A percentile compares a stretch with the other conserved stretches of the same genome.
These are phyloP conservation scores for Fomes fomentarius DNA, from an alignment of 1,284 basidiomycete genomes.

Conservation along the genomic window DNA sequence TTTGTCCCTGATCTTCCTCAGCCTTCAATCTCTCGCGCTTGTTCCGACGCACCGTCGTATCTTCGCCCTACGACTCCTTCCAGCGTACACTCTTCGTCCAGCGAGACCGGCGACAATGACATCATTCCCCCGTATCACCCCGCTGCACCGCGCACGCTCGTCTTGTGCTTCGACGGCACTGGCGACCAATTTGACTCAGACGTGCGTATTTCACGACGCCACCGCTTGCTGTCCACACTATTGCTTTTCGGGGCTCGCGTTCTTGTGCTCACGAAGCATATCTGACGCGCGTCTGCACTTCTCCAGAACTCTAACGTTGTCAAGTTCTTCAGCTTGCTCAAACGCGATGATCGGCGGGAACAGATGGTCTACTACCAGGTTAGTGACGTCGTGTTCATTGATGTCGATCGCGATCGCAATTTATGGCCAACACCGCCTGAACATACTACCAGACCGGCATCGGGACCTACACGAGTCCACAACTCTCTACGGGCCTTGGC, in stretches of 20 bases:
- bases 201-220: conserved; percentile 36
- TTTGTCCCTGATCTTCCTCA: background rate
- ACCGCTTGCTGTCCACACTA: background rate
- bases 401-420: conserved; percentile 15
- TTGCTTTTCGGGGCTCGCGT: too few relatives aligned
- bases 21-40: background rate
- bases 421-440: background rate
- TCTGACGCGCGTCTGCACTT: background rate
- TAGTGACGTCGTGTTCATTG: conserved; percentile 14
- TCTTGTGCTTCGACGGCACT: conserved; percentile 64
- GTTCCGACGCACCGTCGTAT: conserved; percentile 13
- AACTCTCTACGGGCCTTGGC: conserved; percentile 45
- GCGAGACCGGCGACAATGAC: conserved; percentile 24
- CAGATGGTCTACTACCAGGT: conserved; percentile 72
- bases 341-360: conserved; percentile 50
- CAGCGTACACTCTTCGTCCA: conserved; percentile 23
- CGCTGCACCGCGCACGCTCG: conserved; percentile 40
- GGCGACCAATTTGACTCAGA: conserved; percentile 59
- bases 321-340: conserved; percentile 56
- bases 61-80: conserved; percentile 20
- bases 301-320: conserved; percentile 64
- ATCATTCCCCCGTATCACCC: conserved; percentile 38
- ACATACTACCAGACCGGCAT: conserved; percentile 49
- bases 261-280: background rate
- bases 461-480: conserved; percentile 54